These are phyloP conservation scores for Pseudomonodictys pantanalensis DNA, from an alignment of 495 filamentous ascomycete species.

Conservation along the genomic window DNA sequence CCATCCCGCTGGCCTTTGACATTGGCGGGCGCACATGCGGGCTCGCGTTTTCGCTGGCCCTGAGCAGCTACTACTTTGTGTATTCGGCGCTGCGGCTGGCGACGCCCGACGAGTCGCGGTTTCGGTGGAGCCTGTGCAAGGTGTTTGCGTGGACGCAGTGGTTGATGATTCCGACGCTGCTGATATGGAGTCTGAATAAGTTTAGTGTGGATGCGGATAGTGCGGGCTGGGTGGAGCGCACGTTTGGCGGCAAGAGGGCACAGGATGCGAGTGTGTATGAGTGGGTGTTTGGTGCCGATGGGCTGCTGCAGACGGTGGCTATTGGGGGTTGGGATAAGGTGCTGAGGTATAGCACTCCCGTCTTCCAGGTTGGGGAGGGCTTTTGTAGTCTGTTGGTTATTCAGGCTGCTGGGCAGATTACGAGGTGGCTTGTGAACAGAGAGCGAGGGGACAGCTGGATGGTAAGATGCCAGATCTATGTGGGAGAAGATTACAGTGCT, in stretches of 20 bases:
- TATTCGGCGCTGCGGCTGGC: slow-evolving; percentile 76
- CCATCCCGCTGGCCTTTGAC: slow-evolving; percentile 93
- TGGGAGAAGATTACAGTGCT: slow-evolving; percentile 30
- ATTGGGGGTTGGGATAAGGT: slow-evolving; percentile 88
- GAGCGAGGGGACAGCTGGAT: slow-evolving; percentile 95
- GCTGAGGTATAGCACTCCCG: slow-evolving; percentile 86
- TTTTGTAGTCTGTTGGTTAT: slow-evolving; percentile 97
- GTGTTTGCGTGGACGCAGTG: slow-evolving; percentile 73
- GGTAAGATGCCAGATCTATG: slow-evolving; percentile 57
- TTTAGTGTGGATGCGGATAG: slow-evolving; percentile 81
- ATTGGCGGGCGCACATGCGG: slow-evolving; percentile 93
- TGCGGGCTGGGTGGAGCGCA: slow-evolving; percentile 74
- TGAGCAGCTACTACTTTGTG: slow-evolving; percentile 85
- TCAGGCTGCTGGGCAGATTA: slow-evolving; percentile 89
- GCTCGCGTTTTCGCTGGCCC: slow-evolving; percentile 82
- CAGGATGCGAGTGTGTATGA: slow-evolving; percentile 63
- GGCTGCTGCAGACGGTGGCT: slow-evolving; percentile 70
- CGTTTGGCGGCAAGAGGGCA: slow-evolving; percentile 66
- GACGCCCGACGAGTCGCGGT: slow-evolving; percentile 74
- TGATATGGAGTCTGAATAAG: slow-evolving; percentile 92
- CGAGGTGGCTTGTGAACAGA: slow-evolving; percentile 90
- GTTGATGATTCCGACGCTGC: slow-evolving; percentile 72
- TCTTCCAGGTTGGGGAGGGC: slow-evolving; percentile 91
- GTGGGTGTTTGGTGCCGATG: slow-evolving; percentile 81
- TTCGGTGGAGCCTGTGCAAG: slow-evolving; percentile 64